These are phyloP conservation scores for Catunica adiposa DNA, from an alignment of 2,329 filamentous ascomycete genomes.

Conservation along the genomic window DNA sequence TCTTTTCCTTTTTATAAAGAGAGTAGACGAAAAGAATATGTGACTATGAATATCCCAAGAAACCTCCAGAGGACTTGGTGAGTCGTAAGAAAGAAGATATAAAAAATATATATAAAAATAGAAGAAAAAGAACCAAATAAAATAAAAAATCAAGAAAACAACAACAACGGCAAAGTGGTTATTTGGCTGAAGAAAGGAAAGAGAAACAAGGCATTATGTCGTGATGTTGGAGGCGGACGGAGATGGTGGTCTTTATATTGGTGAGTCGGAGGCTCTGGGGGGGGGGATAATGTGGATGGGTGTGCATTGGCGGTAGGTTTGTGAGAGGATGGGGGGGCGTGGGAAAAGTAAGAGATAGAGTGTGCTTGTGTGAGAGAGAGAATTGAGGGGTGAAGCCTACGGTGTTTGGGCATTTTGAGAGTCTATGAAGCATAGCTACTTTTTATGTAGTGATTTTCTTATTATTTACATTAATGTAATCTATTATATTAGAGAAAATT, in stretches of 20 bases:
- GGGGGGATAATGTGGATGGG: too few relatives aligned
- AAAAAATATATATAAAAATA: constrained; percentile 2
- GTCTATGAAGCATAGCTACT: too few relatives aligned
- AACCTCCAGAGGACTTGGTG: constrained; percentile 4
- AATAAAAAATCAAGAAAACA: constrained; percentile 6
- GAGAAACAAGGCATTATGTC: constrained; percentile 4
- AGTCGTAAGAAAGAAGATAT: constrained; percentile 4
- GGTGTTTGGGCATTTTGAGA: too few relatives aligned
- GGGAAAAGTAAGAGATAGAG: too few relatives aligned
- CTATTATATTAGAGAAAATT: too few relatives aligned
- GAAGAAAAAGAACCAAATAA: constrained; percentile 9
- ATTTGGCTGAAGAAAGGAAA: neutral
- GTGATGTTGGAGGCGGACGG: neutral
- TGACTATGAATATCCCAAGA: neutral
- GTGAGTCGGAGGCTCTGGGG: too few relatives aligned
- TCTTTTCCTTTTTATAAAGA: neutral
- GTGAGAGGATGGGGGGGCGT: too few relatives aligned
- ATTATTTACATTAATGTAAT: too few relatives aligned
- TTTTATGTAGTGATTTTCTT: too few relatives aligned
- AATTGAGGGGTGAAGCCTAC: too few relatives aligned
- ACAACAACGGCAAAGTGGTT: constrained; percentile 6
- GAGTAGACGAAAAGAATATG: neutral
- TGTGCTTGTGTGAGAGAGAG: too few relatives aligned
- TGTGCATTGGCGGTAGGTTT: too few relatives aligned
- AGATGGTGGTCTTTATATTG: neutral